Evolutionary conservation across 306 rosid genomes (phyloP), one percentile per base, ranked within the genome.

Genomic region (Lotus japonicus): DNA sequence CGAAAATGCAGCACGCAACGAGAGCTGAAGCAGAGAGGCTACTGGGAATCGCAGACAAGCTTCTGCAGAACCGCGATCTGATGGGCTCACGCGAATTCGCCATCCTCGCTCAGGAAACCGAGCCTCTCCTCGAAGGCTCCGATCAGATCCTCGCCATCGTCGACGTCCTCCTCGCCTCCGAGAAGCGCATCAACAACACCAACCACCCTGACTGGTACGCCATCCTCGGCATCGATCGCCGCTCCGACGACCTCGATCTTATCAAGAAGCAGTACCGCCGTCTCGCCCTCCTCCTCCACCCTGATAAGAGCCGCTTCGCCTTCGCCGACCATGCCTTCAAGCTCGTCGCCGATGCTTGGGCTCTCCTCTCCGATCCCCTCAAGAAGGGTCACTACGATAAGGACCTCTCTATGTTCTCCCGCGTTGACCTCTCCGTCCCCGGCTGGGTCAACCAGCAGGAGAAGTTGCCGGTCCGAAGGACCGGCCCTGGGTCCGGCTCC

Each of bases 281-380:
- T 41, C 95, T 90, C 33, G 97, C 95, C 11, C 81, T 95, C 28
- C 95, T 95, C 23, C 88, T 95, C 26, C 97, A 95, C 73, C 99
- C 94, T 0, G 99, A 95, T 66, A 95, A 95, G 81, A 84, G 81
- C 77, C 82, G 86, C 35, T 85, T 79, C 74, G 49, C 78, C 0
- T 77, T 54, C 56, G 85, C 99, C 49, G 97, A 87, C 66, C 88
- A 84, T 15, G 97, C 92, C 9, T 95, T 95, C 82, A 87, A 84
- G 64, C 89, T 95, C 18, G 97, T 90, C 15, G 89, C 88, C 14
- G 96, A 95, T 48, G 95, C 97, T 0, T 95, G 97, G 99, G 83
- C 87, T 2, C 80, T 90, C 4, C 71, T 95, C 36, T 85, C 95
- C 17, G 99, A 95, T 38, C 80, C 81, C 0, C 1, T 79, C 7